Evolutionary conservation across 805 yeast genomes (phyloP).

Genomic region (Schizosaccharomyces osmophilus): DNA sequence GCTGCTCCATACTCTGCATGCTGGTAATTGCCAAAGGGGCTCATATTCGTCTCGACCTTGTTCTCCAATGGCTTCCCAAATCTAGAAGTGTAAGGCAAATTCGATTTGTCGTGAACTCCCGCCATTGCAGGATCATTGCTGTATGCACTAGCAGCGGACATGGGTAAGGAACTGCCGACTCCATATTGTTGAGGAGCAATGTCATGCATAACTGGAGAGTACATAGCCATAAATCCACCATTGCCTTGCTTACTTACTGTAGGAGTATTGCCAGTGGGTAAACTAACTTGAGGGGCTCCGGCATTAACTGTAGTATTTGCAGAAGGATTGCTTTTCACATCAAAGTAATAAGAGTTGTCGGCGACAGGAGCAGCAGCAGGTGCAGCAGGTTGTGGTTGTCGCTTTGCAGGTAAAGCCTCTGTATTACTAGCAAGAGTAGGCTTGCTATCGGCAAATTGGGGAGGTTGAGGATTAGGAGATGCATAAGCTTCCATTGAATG

Average conservation of each 20-base stretch:
- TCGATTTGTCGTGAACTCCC: background rate
- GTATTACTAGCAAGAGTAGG: no score
- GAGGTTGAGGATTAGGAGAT: no score
- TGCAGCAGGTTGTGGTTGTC: no score
- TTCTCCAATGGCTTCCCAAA: background rate
- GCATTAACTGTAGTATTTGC: no score
- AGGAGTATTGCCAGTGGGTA: background rate
- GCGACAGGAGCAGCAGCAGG: no score
- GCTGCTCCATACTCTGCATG: background rate
- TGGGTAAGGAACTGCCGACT: background rate
- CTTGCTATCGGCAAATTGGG: no score
- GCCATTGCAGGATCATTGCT: background rate
- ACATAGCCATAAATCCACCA: background rate
- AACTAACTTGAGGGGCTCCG: no score
- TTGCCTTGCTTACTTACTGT: background rate
- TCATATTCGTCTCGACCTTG: background rate
- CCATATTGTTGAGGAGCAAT: background rate
- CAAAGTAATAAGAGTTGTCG: no score
- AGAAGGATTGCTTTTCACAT: no score
- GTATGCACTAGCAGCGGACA: background rate
- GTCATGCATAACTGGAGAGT: background rate
- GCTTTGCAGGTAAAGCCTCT: no score
- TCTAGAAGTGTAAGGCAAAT: background rate
- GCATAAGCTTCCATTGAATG: no score
- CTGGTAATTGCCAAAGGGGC: background rate